Conservation (phyloP, 139 green algal species). For the Picochlorum sp. region DNA sequence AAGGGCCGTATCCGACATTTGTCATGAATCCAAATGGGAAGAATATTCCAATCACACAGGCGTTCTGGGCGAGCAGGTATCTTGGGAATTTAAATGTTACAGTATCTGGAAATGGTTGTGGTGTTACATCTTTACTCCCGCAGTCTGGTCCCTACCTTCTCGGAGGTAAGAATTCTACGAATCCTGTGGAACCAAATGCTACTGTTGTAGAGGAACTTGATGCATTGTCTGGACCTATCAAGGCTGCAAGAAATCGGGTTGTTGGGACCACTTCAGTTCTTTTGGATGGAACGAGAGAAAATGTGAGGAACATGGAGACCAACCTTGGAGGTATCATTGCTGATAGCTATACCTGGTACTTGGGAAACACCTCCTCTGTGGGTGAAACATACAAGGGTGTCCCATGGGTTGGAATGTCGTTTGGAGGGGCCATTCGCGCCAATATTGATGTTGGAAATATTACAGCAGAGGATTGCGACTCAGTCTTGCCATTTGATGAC, state of each 20-base stretch:
- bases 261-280: not conserved
- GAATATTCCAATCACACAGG: too few relatives aligned
- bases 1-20: too few relatives aligned
- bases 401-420: not conserved
- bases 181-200: not conserved
- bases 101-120: not conserved
- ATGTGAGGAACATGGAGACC: not conserved
- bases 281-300: constrained; percentile 1
- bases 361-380: not conserved
- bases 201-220: not conserved
- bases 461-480: not conserved
- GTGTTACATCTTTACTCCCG: not conserved
- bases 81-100: not conserved
- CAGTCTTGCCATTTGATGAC: constrained; percentile 1
- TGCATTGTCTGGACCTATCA: not conserved
- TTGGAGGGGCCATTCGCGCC: not conserved
- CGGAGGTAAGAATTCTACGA: not conserved
- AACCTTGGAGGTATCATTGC: not conserved
- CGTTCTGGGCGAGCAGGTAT: not conserved
- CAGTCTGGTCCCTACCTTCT: not conserved
- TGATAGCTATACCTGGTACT: not conserved
- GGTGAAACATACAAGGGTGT: not conserved
- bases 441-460: constrained; percentile 1
- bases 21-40: too few relatives aligned
- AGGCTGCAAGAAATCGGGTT: not conserved